phyloP scores from a whole-genome alignment of 805 yeast genomes.

The Zygosaccharomyces siamensis region DNA sequence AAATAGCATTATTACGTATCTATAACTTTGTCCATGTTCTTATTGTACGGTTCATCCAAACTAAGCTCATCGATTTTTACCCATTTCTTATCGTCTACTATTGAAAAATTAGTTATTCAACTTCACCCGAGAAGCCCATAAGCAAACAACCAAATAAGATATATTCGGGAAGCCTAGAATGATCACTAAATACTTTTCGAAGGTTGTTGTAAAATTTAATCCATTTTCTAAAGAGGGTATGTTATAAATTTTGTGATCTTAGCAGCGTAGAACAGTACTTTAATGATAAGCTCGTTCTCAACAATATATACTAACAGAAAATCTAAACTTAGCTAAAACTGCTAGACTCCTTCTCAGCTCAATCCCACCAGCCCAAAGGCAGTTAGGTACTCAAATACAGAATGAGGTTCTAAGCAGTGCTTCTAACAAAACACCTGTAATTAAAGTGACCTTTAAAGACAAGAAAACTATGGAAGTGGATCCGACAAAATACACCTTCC shows the following conservation, averaged over 20 bases:
- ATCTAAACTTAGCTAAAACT: slow-evolving; percentile 48
- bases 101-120: not conserved
- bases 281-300: not conserved
- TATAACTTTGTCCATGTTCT: not conserved
- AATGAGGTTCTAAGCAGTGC: slow-evolving; percentile 51
- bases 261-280: not conserved
- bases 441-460: slow-evolving; percentile 77
- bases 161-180: slow-evolving; percentile 34
- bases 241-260: slow-evolving; percentile 18
- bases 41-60: not conserved
- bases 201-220: slow-evolving; percentile 70
- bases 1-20: not conserved
- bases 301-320: not conserved
- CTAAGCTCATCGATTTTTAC: not conserved
- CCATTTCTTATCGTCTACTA: not conserved
- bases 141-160: not conserved
- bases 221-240: slow-evolving; percentile 64
- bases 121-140: not conserved
- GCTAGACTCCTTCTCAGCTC: slow-evolving; percentile 76
- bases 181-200: slow-evolving; percentile 88
- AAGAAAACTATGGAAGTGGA: slow-evolving; percentile 64
- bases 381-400: slow-evolving; percentile 52
- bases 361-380: slow-evolving; percentile 70
- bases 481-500: slow-evolving; percentile 51
- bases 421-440: slow-evolving; percentile 49